Conservation (phyloP, 176 grass and related monocot genomes). For the Neostapfia colusana region DNA sequence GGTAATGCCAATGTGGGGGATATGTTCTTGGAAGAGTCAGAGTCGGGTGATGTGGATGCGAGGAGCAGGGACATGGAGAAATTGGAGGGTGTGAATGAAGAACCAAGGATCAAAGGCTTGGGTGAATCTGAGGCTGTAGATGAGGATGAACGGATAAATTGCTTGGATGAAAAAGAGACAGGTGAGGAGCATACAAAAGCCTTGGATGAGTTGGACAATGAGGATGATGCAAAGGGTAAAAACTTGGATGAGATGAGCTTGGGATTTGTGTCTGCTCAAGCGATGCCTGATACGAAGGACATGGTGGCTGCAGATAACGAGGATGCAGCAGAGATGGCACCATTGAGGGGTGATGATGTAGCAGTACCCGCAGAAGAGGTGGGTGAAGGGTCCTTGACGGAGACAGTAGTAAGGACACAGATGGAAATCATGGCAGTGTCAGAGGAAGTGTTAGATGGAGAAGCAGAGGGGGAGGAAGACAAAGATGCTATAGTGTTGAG, state of each 20-base stretch:
- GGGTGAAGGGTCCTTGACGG: conserved; percentile 26
- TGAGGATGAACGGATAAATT: conserved; percentile 7
- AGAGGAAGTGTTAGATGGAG: conserved; percentile 29
- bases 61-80: conserved; percentile 35
- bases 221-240: neutral
- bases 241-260: conserved; percentile 5
- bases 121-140: neutral
- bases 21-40: conserved; percentile 9
- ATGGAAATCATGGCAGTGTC: conserved; percentile 25
- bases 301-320: conserved; percentile 3
- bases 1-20: neutral
- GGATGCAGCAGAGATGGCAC: neutral
- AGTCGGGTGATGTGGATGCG: conserved; percentile 25
- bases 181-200: conserved; percentile 19
- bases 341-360: neutral
- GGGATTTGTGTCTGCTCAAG: conserved; percentile 23
- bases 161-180: neutral
- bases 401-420: conserved; percentile 14
- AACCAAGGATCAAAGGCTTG: neutral
- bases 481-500: conserved; percentile 44
- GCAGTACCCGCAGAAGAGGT: conserved; percentile 10
- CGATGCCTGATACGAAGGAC: neutral
- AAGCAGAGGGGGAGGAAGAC: conserved; percentile 33
- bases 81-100: conserved; percentile 8
- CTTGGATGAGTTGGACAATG: conserved; percentile 16